Evolutionary conservation across 495 filamentous ascomycete species (phyloP).

Genomic region (Neurospora africana): DNA sequence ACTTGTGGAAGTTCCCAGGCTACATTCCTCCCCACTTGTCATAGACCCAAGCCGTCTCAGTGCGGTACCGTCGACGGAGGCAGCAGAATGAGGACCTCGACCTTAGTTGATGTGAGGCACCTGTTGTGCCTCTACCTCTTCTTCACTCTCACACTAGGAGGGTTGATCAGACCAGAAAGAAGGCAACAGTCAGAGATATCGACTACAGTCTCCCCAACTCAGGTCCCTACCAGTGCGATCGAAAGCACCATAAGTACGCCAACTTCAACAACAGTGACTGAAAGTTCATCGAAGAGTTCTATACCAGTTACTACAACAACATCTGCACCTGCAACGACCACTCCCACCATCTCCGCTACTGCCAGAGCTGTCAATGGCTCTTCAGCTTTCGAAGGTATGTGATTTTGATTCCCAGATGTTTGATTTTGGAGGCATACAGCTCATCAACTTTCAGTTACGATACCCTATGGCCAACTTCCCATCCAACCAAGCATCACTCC

Average conservation of each 20-base stretch:
- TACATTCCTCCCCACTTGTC: not conserved
- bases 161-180: conserved; percentile 7
- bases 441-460: conserved; percentile 18
- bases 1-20: not conserved
- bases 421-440: not conserved
- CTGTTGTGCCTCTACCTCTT: conserved; percentile 22
- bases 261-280: not conserved
- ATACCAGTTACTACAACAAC: not conserved
- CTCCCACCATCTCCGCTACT: not conserved
- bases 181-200: conserved; percentile 13
- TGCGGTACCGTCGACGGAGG: not conserved
- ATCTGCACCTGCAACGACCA: not conserved
- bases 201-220: not conserved
- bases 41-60: not conserved
- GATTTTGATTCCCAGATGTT: not conserved
- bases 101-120: not conserved
- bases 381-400: not conserved
- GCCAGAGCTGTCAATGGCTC: not conserved
- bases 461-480: conserved; percentile 47
- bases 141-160: conserved; percentile 9
- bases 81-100: not conserved
- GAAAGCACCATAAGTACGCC: not conserved
- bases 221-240: not conserved
- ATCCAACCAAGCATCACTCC: conserved; percentile 68
- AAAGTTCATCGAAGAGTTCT: not conserved